Percentiles rank a stretch among this genome's conserved stretches.
Evolutionary conservation across 2,329 filamentous ascomycete species (phyloP).

Genomic region (Emergomyces africanus): DNA sequence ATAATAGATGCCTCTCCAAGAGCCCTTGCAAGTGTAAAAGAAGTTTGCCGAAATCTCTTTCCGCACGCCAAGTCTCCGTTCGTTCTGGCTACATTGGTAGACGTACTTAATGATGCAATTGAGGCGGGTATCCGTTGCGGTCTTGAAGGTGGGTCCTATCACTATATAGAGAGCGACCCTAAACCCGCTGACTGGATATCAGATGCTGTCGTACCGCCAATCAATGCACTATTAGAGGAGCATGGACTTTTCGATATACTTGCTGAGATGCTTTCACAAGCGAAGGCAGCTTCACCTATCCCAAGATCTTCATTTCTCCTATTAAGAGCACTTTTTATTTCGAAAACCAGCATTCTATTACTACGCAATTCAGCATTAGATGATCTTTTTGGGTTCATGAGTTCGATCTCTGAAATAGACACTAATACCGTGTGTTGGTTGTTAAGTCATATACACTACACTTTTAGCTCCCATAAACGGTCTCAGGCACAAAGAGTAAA

Average conservation of each 20-base stretch:
- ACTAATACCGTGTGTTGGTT: conserved; percentile 16
- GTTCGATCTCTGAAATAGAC: neutral
- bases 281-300: neutral
- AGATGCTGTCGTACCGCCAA: neutral
- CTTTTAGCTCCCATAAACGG: conserved; percentile 12
- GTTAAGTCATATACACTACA: conserved; percentile 19
- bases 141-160: conserved; percentile 16
- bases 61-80: conserved; percentile 21
- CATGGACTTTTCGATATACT: neutral
- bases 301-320: neutral
- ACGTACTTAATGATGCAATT: conserved; percentile 25
- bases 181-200: neutral
- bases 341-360: neutral
- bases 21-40: conserved; percentile 15
- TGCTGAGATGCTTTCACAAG: neutral
- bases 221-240: neutral
- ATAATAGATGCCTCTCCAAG: conserved; percentile 20
- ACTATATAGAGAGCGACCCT: neutral
- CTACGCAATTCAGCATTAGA: neutral
- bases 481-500: conserved; percentile 15
- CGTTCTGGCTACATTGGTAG: conserved; percentile 23
- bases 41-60: conserved; percentile 18
- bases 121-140: conserved; percentile 21
- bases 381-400: neutral
- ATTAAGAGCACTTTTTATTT: neutral